Base-by-base conservation (phyloP, 371 early-diverging fungal genomes). In the Entomophthora muscae region DNA sequence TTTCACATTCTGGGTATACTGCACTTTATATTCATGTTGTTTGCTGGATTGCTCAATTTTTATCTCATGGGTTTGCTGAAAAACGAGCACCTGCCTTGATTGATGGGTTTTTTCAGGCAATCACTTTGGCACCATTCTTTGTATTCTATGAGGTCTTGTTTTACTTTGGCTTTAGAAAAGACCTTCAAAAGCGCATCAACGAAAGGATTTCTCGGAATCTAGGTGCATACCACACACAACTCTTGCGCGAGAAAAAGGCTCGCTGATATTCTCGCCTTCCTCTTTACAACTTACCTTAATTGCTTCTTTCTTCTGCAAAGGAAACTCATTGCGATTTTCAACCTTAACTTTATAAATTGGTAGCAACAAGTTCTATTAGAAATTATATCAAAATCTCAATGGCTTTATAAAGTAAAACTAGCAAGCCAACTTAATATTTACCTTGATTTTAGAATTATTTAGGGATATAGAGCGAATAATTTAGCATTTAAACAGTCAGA, bases 81-180 rank as follows among this genome's bases (percentile, higher is more conserved):
- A 85, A 83, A 66, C 82, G 95, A 67, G 85, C 88, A 0, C 97
- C 97, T 1, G 93, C 91, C 29, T 70, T 96, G 42, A 61, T 88
- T 51, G 92, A 95, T 64, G 91, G 90, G 66, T 66, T 91, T 28
- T 66, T 84, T 3, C 94, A 93, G 80, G 94, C 97, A 1, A 61
- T 94, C 28, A 85, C 93, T 28, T 84, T 93, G 62, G 97, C 96
- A 12, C 94, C 93, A 22, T 88, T 93, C 71, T 96, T 96, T 74
- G 93, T 95, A 2, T 92, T 83, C 65, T 76, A 89, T 31, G 95
- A 96, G 74, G 66, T 85, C n/a, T 69, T 96, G 57, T 95, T 96
- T 71, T 70, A 66, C 52, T 63, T 89, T 2, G 93, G 95, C 10
- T 94, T 91, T 73, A 83, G 88, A 27, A 88, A 89, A 17, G 54